These are phyloP conservation scores for Penicillium sp. DNA, from an alignment of 2,329 filamentous ascomycete species.

Conservation along the genomic window DNA sequence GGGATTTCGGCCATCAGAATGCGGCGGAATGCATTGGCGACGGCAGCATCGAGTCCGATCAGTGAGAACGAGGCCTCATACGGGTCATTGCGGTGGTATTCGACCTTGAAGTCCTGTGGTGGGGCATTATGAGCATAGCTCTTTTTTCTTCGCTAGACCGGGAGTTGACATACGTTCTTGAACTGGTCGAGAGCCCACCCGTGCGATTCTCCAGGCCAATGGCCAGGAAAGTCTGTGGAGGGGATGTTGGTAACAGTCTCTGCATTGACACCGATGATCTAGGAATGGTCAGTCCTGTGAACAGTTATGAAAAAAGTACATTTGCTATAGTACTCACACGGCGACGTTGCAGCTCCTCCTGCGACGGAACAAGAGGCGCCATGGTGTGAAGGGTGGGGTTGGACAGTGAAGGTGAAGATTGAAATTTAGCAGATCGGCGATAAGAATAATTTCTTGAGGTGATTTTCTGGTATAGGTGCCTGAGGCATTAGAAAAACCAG, in stretches of 20 bases:
- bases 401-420: conserved; percentile 18
- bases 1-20: conserved; percentile 94
- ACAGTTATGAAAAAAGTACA: neutral
- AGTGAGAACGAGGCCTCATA: conserved; percentile 85
- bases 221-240: conserved; percentile 88
- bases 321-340: conserved; percentile 34
- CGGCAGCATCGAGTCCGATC: conserved; percentile 83
- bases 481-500: conserved; percentile 22
- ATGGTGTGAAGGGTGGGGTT: conserved; percentile 30
- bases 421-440: conserved; percentile 22
- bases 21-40: conserved; percentile 96
- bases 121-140: conserved; percentile 3
- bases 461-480: conserved; percentile 33
- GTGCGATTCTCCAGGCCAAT: conserved; percentile 85
- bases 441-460: conserved; percentile 32
- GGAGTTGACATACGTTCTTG: conserved; percentile 48
- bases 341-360: conserved; percentile 45
- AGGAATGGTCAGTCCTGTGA: conserved; percentile 9
- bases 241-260: conserved; percentile 89
- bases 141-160: neutral
- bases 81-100: conserved; percentile 80
- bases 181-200: conserved; percentile 76
- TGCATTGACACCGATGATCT: conserved; percentile 83
- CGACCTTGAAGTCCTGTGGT: conserved; percentile 65
- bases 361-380: conserved; percentile 44